Base-by-base conservation (phyloP, 805 yeast genomes). In the Yarrowia deformans region DNA sequence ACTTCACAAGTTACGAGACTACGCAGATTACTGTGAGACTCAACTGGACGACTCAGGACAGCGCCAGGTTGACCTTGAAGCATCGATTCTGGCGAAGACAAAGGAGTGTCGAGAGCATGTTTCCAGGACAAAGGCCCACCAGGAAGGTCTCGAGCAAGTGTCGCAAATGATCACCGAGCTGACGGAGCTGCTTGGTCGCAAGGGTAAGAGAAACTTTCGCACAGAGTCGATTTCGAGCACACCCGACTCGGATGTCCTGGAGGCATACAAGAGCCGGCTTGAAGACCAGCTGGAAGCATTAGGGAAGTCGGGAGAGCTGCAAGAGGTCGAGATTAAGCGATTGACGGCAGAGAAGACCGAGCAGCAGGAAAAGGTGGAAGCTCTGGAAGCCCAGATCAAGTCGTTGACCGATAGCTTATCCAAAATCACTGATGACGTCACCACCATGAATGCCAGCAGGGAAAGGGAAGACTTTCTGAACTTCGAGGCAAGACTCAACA, bases 41-140 rank as follows among this genome's bases (percentile, higher is more conserved):
- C 40, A 42, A 43, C 0, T 42, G 32, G 66, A 58, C 9, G 66
- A 58, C 18, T 43, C 66, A 5, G 50, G 32, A 7, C 40, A 32
- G 35, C 66, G 66, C 1, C 52, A 58, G 7, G 50, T n/a, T 12
- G 50, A 39, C 13, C 66, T 58, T 2, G 66, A 58, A 32, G 66
- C 66, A 12, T 58, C 66, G 23, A 58, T 58, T 14, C 29, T 34
- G 12, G 66, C 66, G 1, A 58, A 58, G 29, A 42, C 66, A 10
- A 58, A 43, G 52, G 66, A 58, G 42, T 58, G 66, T n/a, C 40
- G 66, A 43, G 66, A 58, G 10, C 50, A 43, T 9, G 66, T 32
- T 4, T 43, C 40, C 7, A 19, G 40, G 18, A 58, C 50, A 1
- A 58, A 58, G 40, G 66, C 66, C 29, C 66, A 58, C 8, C 66